phyloP scores from a whole-genome alignment of 805 yeast genomes.

The Lachancea kluyveri region DNA sequence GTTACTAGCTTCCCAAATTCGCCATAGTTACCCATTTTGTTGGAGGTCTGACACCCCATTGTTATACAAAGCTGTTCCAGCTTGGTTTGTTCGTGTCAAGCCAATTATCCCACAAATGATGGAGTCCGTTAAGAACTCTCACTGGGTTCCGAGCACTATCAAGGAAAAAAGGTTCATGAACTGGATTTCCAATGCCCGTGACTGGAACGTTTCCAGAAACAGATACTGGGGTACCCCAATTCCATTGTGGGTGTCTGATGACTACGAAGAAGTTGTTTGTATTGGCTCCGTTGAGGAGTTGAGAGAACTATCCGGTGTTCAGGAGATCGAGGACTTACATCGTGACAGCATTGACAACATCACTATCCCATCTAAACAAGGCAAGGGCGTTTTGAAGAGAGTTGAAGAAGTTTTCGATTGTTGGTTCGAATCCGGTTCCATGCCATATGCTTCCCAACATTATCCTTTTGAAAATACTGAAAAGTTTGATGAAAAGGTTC shows the following conservation, averaged over 20 bases:
- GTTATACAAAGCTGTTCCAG: constrained; percentile 92
- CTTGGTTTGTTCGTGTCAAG: constrained; percentile 93
- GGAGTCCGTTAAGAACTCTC: constrained; percentile 74
- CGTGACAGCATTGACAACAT: constrained; percentile 88
- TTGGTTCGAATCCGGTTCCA: constrained; percentile 99
- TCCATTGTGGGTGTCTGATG: constrained; percentile 96
- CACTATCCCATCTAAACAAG: constrained; percentile 86
- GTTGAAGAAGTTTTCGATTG: constrained; percentile 98
- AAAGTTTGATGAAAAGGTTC: constrained; percentile 67
- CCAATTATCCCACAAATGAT: constrained; percentile 87
- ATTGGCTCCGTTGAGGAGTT: constrained; percentile 87
- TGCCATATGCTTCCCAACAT: constrained; percentile 97
- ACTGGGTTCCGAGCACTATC: constrained; percentile 90
- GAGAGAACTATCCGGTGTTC: constrained; percentile 73
- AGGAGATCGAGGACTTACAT: constrained; percentile 82
- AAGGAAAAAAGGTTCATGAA: constrained; percentile 94
- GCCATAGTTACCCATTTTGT: constrained; percentile 98
- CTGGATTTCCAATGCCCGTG: constrained; percentile 99
- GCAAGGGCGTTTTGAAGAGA: constrained; percentile 83
- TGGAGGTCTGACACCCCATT: constrained; percentile 99
- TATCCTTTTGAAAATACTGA: constrained; percentile 90
- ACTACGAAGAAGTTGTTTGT: constrained; percentile 86
- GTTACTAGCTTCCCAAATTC: constrained; percentile 71
- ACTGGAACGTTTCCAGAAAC: constrained; percentile 97
- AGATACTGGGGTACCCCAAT: constrained; percentile 99